These are phyloP conservation scores for Daedalea quercina DNA, from an alignment of 768 basidiomycete genomes.

Conservation along the genomic window DNA sequence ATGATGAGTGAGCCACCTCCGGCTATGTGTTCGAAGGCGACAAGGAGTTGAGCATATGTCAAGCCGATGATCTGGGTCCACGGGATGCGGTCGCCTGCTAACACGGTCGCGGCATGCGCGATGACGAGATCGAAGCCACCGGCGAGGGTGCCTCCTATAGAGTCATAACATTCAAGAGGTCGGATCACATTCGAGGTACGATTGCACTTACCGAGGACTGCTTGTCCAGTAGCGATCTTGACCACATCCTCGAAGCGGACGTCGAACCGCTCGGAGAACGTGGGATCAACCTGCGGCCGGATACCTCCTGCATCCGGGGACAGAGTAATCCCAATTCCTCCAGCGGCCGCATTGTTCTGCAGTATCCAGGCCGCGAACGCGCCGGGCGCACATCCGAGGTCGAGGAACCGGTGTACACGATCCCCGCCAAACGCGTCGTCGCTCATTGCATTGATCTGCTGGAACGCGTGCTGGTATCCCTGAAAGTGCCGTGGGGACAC, in stretches of 20 bases:
- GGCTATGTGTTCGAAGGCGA: slow-evolving; percentile 5
- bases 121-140: slow-evolving; percentile 9
- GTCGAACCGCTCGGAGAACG: neutral
- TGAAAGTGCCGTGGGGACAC: neutral
- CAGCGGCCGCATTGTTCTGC: slow-evolving; percentile 1
- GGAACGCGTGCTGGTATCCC: neutral
- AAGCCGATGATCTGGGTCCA: slow-evolving; percentile 1
- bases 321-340: slow-evolving; percentile 10
- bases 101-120: slow-evolving; percentile 9
- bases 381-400: slow-evolving; percentile 14
- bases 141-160: neutral
- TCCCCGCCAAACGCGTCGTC: neutral
- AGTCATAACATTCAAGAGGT: neutral
- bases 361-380: slow-evolving; percentile 12
- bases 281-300: neutral
- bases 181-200: neutral
- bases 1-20: slow-evolving; percentile 6
- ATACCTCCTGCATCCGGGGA: neutral
- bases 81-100: neutral
- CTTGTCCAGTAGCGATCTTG: neutral
- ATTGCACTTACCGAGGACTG: neutral
- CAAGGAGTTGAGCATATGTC: slow-evolving; percentile 3
- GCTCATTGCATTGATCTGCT: neutral
- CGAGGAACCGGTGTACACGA: slow-evolving; percentile 8
- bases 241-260: slow-evolving; percentile 6